Percentiles rank a stretch among this genome's conserved stretches.
Evolutionary conservation across 371 early-diverging fungal genomes (phyloP).

Genomic region (Apophysomyces elegans): DNA sequence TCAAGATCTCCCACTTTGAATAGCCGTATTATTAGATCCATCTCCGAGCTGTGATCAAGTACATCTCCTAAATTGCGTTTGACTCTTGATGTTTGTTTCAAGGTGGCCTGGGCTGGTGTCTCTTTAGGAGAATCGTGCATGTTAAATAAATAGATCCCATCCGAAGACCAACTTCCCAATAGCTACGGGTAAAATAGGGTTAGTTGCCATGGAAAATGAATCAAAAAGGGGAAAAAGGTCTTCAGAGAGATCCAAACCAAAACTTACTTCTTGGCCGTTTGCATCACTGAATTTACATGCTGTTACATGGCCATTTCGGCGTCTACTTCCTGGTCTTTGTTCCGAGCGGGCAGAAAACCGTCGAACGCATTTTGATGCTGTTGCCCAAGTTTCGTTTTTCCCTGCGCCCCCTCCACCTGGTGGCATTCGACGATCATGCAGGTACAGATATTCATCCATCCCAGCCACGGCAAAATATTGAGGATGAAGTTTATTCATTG

Average conservation of each 20-base stretch:
- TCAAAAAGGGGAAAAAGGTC: too few species aligned
- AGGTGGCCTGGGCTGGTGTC: slow-evolving; percentile 3
- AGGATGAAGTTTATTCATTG: slow-evolving; percentile 50
- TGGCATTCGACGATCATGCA: slow-evolving; percentile 68
- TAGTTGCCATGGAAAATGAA: background rate
- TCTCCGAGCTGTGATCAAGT: slow-evolving; percentile 1
- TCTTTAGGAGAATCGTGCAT: slow-evolving; percentile 42
- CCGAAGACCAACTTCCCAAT: slow-evolving; percentile 67
- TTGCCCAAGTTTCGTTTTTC: slow-evolving; percentile 10
- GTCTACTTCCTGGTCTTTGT: background rate
- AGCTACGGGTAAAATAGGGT: slow-evolving; percentile 32
- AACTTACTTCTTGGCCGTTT: slow-evolving; percentile 46
- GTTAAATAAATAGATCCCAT: slow-evolving; percentile 64
- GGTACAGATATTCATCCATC: slow-evolving; percentile 55
- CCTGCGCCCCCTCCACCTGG: slow-evolving; percentile 16
- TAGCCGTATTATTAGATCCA: slow-evolving; percentile 10
- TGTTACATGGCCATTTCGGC: slow-evolving; percentile 37
- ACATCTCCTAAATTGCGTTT: background rate
- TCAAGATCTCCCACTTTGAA: slow-evolving; percentile 15
- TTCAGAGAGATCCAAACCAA: background rate
- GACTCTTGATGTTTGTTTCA: slow-evolving; percentile 14
- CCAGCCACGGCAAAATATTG: slow-evolving; percentile 70
- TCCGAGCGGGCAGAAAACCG: slow-evolving; percentile 29
- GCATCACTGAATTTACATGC: slow-evolving; percentile 48
- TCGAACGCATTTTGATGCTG: slow-evolving; percentile 31